Evolutionary conservation across 768 basidiomycete species (phyloP).

Genomic region (Tulasnella sp.): DNA sequence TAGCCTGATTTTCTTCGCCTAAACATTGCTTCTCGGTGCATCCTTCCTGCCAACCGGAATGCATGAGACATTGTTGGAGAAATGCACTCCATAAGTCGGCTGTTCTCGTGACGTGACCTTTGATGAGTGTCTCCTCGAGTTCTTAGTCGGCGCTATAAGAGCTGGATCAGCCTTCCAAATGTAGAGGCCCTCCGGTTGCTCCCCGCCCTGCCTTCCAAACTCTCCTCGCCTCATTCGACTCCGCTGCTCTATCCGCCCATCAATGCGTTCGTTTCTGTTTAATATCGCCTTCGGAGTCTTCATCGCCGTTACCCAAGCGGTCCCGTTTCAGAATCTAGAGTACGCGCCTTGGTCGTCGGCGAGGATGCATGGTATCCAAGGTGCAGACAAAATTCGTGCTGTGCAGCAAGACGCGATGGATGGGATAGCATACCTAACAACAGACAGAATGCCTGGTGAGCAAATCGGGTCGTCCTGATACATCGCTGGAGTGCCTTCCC

Average conservation of each 20-base stretch:
- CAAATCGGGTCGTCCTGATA: background rate
- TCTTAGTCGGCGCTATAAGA: background rate
- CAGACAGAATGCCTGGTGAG: conserved; percentile 28
- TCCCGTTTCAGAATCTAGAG: background rate
- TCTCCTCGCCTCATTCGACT: background rate
- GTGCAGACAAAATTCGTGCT: conserved; percentile 2
- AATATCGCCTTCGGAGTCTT: background rate
- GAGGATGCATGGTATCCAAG: conserved; percentile 4
- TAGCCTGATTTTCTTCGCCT: no score
- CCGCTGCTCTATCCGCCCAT: background rate
- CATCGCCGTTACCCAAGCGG: background rate
- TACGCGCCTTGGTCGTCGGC: conserved; percentile 9
- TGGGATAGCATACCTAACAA: conserved; percentile 25
- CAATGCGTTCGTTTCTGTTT: background rate
- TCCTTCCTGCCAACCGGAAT: no score
- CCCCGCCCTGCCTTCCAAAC: background rate
- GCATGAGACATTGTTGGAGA: no score
- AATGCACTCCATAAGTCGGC: no score
- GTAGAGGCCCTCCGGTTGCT: no score
- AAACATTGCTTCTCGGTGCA: no score
- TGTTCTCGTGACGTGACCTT: no score
- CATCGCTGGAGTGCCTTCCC: background rate
- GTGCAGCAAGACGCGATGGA: background rate
- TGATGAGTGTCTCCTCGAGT: no score
- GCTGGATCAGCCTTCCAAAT: background rate